phyloP scores from a whole-genome alignment of 768 basidiomycete species.

The Trametes cinnabarina region DNA sequence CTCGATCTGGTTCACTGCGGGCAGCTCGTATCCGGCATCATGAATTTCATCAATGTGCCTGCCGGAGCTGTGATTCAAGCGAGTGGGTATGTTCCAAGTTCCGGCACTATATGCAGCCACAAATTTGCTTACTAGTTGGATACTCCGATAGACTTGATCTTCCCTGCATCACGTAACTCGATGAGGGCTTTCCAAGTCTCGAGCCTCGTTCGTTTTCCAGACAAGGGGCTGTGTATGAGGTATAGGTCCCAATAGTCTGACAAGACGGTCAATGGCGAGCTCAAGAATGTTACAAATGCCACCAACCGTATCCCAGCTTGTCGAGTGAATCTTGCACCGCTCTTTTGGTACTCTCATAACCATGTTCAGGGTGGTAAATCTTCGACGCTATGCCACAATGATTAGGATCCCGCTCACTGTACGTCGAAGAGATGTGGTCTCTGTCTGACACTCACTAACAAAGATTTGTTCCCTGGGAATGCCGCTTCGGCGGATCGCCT shows the following conservation, averaged over 20 bases:
- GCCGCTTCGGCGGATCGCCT: conserved; percentile 54
- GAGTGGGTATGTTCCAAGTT: neutral
- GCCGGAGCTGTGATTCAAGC: conserved; percentile 43
- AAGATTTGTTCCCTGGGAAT: conserved; percentile 58
- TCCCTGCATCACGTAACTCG: conserved; percentile 35
- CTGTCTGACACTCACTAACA: conserved; percentile 49
- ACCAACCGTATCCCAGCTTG: conserved; percentile 33
- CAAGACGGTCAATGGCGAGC: neutral
- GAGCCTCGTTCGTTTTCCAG: conserved; percentile 38
- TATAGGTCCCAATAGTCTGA: conserved; percentile 47
- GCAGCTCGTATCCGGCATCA: conserved; percentile 57
- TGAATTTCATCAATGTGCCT: conserved; percentile 76
- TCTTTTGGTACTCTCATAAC: conserved; percentile 28
- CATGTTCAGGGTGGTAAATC: conserved; percentile 47
- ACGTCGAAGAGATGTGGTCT: neutral
- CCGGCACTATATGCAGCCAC: neutral
- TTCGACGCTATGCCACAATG: conserved; percentile 54
- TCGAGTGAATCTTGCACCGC: conserved; percentile 30
- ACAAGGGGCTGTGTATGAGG: conserved; percentile 44
- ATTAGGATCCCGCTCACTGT: neutral
- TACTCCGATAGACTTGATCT: conserved; percentile 42
- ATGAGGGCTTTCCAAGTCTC: conserved; percentile 41
- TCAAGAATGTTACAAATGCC: neutral
- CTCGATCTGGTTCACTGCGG: conserved; percentile 83
- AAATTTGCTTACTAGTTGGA: conserved; percentile 44